Conservation (phyloP, 148 eudicot genomes). For the Salicornia ramosissima region DNA sequence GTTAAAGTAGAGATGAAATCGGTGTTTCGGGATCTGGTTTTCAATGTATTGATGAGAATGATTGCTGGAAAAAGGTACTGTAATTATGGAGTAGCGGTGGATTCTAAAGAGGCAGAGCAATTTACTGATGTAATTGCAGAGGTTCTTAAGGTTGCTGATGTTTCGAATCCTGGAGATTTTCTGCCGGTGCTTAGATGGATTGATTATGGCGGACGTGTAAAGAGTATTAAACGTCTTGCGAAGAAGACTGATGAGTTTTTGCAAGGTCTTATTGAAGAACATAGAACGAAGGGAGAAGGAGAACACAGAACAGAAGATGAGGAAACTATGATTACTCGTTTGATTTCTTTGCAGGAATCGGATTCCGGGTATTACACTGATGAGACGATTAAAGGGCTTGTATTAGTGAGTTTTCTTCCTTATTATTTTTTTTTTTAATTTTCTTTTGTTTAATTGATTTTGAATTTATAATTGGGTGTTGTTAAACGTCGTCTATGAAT, state of each 20-base stretch:
- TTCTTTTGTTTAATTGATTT: neutral
- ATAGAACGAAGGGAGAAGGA: conserved; percentile 21
- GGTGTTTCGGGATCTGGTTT: conserved; percentile 25
- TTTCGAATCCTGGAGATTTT: conserved; percentile 26
- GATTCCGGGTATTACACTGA: conserved; percentile 49
- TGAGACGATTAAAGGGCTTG: conserved; percentile 36
- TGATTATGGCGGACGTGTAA: conserved; percentile 26
- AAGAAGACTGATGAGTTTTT: conserved; percentile 24
- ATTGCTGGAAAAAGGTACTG: conserved; percentile 49
- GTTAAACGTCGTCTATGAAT: too few relatives aligned
- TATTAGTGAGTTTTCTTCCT: conserved; percentile 29
- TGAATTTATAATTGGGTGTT: too few relatives aligned
- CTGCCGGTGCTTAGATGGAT: conserved; percentile 24
- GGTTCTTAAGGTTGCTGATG: conserved; percentile 21
- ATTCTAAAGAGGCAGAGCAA: conserved; percentile 24
- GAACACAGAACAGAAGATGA: neutral
- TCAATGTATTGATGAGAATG: conserved; percentile 42
- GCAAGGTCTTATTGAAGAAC: conserved; percentile 37
- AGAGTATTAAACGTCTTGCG: conserved; percentile 22
- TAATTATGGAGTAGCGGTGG: conserved; percentile 22
- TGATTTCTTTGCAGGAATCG: conserved; percentile 42
- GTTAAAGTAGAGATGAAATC: conserved; percentile 37
- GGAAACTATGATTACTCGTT: conserved; percentile 37
- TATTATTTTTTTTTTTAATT: too few relatives aligned
- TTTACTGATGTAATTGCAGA: conserved; percentile 27